Evolutionary conservation across 129 eudicot species (phyloP), one percentile per base, ranked within the genome.

Genomic region (Lactuca saligna): DNA sequence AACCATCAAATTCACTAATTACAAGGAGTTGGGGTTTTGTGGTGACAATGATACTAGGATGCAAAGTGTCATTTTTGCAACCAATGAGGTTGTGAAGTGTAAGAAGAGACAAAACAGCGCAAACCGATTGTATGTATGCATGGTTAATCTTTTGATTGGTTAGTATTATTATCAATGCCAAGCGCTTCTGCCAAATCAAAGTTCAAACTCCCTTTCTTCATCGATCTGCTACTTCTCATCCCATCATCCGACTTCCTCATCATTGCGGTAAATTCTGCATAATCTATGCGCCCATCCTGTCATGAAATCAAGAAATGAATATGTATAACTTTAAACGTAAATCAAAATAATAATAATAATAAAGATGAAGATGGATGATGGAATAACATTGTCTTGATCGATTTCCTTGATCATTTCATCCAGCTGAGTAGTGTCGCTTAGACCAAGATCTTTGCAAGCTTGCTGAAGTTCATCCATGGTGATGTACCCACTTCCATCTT

Each of bases 391-490:
- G 42, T 80, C 84, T 53, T 69, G 78, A 66, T 80, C 84, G 20
- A 80, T 65, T 70, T 80, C 84, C 66, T 60, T 80, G 66, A 80
- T 75, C 54, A 68, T 80, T 2, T 80, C 84, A 33, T 75, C 84
- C 11, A 75, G 73, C 12, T 80, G 79, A 70, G 71, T 63, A 7
- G 38, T 6, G n/a, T 80, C 84, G 10, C 60, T 54, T 20, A 80
- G n/a, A 59, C 84, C 89, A 54, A 84, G 75, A 64, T 84, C 86
- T 74, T 81, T 84, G 80, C 86, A 80, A 20, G 85, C 88, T 56
- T 83, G 80, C 61, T 83, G 85, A 63, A 83, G 88, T 75, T 83
- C 88, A 46, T 84, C 89, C 6, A 67, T 81, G 37, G 89, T 84
- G 61, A 84, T 81, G 73, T 78, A 81, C 6, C 89, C 89, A 58